Evolutionary conservation across 768 basidiomycete species (phyloP).

Genomic region (Russula dissimulans): DNA sequence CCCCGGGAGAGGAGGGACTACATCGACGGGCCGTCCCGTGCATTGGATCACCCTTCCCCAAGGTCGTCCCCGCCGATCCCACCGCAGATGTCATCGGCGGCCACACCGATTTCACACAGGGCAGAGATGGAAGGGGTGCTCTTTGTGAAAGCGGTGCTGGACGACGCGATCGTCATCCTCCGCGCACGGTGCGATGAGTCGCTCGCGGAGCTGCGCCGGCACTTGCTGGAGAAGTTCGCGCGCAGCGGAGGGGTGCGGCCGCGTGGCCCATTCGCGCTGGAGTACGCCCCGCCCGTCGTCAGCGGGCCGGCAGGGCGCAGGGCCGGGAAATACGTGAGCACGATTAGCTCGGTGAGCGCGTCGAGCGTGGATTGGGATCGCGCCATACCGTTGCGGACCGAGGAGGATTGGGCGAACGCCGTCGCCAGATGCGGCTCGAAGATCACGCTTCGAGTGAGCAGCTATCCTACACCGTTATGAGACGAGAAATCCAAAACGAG

Average conservation of each 20-base stretch:
- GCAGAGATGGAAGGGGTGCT: conserved; percentile 24
- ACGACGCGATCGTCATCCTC: conserved; percentile 54
- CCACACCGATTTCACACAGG: neutral
- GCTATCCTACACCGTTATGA: neutral
- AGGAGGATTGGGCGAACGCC: conserved; percentile 12
- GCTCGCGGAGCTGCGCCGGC: conserved; percentile 46
- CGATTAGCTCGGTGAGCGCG: conserved; percentile 15
- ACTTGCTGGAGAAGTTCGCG: conserved; percentile 59
- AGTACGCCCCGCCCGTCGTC: conserved; percentile 38
- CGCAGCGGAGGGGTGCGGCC: conserved; percentile 49
- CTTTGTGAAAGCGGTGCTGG: conserved; percentile 56
- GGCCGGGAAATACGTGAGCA: neutral
- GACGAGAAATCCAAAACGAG: neutral
- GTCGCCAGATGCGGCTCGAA: conserved; percentile 10
- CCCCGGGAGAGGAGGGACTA: neutral
- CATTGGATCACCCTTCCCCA: neutral
- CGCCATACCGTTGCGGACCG: neutral
- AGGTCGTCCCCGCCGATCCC: neutral
- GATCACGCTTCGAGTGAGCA: conserved; percentile 6
- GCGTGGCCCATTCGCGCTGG: conserved; percentile 45
- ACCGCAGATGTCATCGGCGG: conserved; percentile 15
- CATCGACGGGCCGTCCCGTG: neutral
- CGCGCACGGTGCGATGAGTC: conserved; percentile 39
- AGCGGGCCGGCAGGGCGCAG: neutral
- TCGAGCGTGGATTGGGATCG: neutral